Percentiles rank a stretch among this genome's conserved stretches.
Conservation (phyloP, 2,329 filamentous ascomycete species). For the Alternaria sp. region DNA sequence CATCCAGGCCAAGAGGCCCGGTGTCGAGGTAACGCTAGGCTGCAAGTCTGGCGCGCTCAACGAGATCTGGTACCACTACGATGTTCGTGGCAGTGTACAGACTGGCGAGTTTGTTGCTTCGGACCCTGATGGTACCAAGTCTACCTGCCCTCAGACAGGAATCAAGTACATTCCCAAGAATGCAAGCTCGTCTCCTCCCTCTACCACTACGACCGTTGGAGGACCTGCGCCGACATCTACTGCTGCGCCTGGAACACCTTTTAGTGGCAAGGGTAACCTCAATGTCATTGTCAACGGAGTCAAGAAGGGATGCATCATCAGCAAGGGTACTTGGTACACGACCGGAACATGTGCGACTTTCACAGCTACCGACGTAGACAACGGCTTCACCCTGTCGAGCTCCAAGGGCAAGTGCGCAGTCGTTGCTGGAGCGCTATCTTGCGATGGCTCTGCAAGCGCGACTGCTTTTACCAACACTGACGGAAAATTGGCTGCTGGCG, state of each 20-base stretch:
- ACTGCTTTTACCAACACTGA: conserved; percentile 54
- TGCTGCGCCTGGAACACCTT: conserved; percentile 53
- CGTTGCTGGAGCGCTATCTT: conserved; percentile 63
- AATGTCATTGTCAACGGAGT: conserved; percentile 62
- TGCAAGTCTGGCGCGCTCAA: conserved; percentile 61
- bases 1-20: conserved; percentile 62
- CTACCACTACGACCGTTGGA: conserved; percentile 39
- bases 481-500: conserved; percentile 50
- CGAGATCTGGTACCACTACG: conserved; percentile 71
- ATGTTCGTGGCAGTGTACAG: conserved; percentile 67
- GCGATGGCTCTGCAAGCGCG: conserved; percentile 59
- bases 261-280: conserved; percentile 68
- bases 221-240: conserved; percentile 43
- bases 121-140: conserved; percentile 65
- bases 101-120: conserved; percentile 68
- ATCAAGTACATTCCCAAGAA: conserved; percentile 73
- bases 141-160: conserved; percentile 68
- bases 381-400: conserved; percentile 44
- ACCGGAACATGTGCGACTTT: conserved; percentile 74
- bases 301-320: conserved; percentile 73
- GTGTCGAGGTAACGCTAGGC: conserved; percentile 68
- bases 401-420: conserved; percentile 62
- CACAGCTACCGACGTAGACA: conserved; percentile 57
- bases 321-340: conserved; percentile 72
- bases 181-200: conserved; percentile 36